These are phyloP conservation scores for Plenodomus lindquistii DNA, from an alignment of 2,329 filamentous ascomycete genomes.

Conservation along the genomic window DNA sequence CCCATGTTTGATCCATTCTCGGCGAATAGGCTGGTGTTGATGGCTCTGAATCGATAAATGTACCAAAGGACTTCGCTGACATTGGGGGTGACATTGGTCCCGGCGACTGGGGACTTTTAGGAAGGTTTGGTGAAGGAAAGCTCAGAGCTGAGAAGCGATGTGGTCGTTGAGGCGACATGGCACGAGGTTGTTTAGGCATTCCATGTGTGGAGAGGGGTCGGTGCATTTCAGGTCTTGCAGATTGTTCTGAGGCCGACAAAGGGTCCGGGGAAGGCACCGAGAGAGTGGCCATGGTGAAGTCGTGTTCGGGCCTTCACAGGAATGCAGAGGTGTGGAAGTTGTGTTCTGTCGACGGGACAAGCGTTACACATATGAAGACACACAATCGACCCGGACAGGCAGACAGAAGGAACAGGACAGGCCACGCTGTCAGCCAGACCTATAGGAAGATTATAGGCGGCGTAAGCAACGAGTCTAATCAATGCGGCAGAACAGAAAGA, in stretches of 20 bases:
- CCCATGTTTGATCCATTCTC: constrained; percentile 30
- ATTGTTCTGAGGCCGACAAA: constrained; percentile 21
- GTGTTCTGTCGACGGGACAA: constrained; percentile 1
- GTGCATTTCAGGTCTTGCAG: constrained; percentile 23
- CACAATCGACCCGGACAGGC: neutral
- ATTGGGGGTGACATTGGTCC: constrained; percentile 40
- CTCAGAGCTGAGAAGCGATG: constrained; percentile 34
- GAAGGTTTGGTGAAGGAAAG: constrained; percentile 17
- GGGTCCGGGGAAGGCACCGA: constrained; percentile 28
- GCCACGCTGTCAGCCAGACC: constrained; percentile 7
- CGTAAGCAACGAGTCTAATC: constrained; percentile 19
- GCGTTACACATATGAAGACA: constrained; percentile 2
- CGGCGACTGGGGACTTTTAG: constrained; percentile 27
- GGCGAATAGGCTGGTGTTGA: constrained; percentile 44
- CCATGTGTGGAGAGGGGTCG: constrained; percentile 38
- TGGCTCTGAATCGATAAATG: constrained; percentile 44
- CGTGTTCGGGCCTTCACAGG: neutral
- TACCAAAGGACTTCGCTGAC: constrained; percentile 41
- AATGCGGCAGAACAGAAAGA: constrained; percentile 19
- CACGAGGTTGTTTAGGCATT: constrained; percentile 37
- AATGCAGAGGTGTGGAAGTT: constrained; percentile 4
- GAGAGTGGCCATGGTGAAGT: constrained; percentile 22
- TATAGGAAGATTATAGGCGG: constrained; percentile 12
- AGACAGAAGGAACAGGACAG: constrained; percentile 7
- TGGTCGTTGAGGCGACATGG: constrained; percentile 30